Conservation (phyloP, 192 early-diverging fungal species). For the Podochytrium sp. region DNA sequence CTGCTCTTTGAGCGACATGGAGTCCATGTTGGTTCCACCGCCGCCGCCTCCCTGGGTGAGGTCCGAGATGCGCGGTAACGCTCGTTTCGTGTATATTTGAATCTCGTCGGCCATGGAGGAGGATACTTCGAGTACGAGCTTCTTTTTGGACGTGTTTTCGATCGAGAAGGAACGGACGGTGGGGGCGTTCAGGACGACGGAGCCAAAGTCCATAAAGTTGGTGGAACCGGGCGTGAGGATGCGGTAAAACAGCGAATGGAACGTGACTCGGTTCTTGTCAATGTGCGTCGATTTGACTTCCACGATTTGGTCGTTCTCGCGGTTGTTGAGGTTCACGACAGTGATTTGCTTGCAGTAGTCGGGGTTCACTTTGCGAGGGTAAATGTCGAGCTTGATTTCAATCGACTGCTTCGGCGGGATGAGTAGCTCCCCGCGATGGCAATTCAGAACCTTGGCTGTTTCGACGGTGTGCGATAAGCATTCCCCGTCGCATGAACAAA, state of each 20-base stretch:
- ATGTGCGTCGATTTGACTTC: slow-evolving; percentile 93
- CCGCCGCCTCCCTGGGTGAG: background rate
- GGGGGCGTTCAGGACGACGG: slow-evolving; percentile 81
- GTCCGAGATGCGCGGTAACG: background rate
- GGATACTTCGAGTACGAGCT: slow-evolving; percentile 46
- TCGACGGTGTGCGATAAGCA: background rate
- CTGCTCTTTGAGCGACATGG: slow-evolving; percentile 21
- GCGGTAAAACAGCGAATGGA: slow-evolving; percentile 95
- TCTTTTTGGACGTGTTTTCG: slow-evolving; percentile 76
- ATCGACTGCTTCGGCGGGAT: slow-evolving; percentile 80
- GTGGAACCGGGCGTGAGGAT: slow-evolving; percentile 82
- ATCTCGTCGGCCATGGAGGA: slow-evolving; percentile 56
- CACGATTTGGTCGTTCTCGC: slow-evolving; percentile 86
- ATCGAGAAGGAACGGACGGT: slow-evolving; percentile 79
- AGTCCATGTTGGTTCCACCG: slow-evolving; percentile 8
- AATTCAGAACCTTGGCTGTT: slow-evolving; percentile 87
- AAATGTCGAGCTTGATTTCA: slow-evolving; percentile 89
- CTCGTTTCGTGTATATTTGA: slow-evolving; percentile 37
- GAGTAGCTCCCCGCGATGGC: slow-evolving; percentile 67
- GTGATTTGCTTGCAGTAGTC: slow-evolving; percentile 96
- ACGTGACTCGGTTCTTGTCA: slow-evolving; percentile 95
- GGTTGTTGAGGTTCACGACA: slow-evolving; percentile 86
- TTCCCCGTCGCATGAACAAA: background rate
- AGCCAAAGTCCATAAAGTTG: slow-evolving; percentile 95
- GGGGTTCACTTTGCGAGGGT: slow-evolving; percentile 96